Conservation (phyloP, 352 stramenopile species). For the Pythium dissotocum region DNA sequence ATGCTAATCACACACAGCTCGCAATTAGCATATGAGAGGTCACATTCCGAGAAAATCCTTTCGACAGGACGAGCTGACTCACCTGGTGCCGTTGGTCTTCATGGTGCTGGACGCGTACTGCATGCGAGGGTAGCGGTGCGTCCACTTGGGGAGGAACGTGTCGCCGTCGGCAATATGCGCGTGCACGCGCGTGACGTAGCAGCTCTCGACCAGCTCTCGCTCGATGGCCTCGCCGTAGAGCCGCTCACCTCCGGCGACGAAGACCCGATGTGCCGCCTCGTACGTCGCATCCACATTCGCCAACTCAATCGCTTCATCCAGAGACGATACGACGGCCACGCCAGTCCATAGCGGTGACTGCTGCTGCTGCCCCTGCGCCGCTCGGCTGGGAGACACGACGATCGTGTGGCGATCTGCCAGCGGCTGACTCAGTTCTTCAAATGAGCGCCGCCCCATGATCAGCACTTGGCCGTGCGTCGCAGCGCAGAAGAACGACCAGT, state of each 20-base stretch:
- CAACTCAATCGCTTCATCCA: conserved; percentile 48
- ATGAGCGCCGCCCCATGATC: conserved; percentile 58
- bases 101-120: conserved; percentile 33
- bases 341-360: conserved; percentile 37
- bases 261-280: conserved; percentile 41
- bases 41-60: not conserved
- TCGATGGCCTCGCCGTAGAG: conserved; percentile 63
- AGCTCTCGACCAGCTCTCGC: conserved; percentile 44
- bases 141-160: conserved; percentile 63
- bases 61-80: not conserved
- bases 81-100: conserved; percentile 20
- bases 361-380: conserved; percentile 49
- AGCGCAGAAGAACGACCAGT: conserved; percentile 76
- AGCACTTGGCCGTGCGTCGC: conserved; percentile 54
- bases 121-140: conserved; percentile 38
- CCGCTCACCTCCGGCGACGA: conserved; percentile 60
- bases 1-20: conserved; percentile 10
- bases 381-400: conserved; percentile 42
- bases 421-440: conserved; percentile 36
- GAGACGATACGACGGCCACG: conserved; percentile 36
- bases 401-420: conserved; percentile 62
- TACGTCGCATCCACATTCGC: conserved; percentile 38
- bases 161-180: conserved; percentile 43
- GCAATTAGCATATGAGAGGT: conserved; percentile 8
- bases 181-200: conserved; percentile 68